Evolutionary conservation across 345 rosid species (phyloP).

Genomic region (Hibiscus mutabilis): DNA sequence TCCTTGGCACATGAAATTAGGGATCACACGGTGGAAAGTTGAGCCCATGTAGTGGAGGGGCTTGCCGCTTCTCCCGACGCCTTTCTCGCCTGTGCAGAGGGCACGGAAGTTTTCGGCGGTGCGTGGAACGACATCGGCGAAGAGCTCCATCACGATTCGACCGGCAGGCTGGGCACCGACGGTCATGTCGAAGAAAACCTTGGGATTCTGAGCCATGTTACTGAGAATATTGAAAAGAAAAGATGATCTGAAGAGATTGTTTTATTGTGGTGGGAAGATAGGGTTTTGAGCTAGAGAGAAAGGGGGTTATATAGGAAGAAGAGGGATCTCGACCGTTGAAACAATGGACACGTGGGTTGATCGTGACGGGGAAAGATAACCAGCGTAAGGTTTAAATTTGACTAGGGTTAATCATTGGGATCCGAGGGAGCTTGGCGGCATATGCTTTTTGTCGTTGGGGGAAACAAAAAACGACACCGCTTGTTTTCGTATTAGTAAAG

Average conservation of each 20-base stretch:
- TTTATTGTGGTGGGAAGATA: background rate
- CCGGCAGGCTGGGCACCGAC: background rate
- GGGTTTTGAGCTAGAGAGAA: background rate
- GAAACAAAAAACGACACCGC: too few relatives aligned
- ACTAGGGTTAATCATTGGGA: background rate
- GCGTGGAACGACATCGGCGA: background rate
- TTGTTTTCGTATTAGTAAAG: too few relatives aligned
- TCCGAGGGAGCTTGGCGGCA: background rate
- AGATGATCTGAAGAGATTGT: background rate
- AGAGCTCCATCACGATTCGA: background rate
- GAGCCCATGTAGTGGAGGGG: background rate
- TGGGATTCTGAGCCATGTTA: background rate
- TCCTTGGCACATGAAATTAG: background rate
- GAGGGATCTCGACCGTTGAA: background rate
- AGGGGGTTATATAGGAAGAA: background rate
- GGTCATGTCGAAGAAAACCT: background rate
- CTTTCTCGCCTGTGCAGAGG: background rate
- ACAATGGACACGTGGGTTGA: background rate
- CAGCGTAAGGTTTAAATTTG: background rate
- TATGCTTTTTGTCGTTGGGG: background rate
- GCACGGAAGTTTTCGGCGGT: slow-evolving; percentile 7
- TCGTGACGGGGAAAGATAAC: background rate
- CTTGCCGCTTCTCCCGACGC: background rate
- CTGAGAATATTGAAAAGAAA: background rate
- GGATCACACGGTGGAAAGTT: background rate